Evolutionary conservation across 169 alveolate genomes (phyloP).

Genomic region (Haemoproteus tartakovskyi): DNA sequence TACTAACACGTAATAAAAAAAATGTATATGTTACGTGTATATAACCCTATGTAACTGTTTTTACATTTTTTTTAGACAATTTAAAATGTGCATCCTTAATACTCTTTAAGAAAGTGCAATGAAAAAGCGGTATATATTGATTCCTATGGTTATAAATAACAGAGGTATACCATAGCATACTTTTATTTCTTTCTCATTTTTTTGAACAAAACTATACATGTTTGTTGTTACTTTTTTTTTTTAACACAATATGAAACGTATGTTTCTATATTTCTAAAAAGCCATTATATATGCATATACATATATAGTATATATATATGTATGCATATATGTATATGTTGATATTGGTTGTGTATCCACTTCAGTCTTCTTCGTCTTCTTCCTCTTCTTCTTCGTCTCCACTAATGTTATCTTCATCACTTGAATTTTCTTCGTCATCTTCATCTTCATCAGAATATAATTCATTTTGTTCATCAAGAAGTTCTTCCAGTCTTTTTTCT

Average conservation of each 20-base stretch:
- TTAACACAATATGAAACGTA: neutral
- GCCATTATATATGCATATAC: neutral
- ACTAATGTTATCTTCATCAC: slow-evolving; percentile 79
- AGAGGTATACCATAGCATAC: too few relatives aligned
- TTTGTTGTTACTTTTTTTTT: slow-evolving; percentile 2
- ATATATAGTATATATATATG: neutral
- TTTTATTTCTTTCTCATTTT: too few relatives aligned
- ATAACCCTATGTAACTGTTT: too few relatives aligned
- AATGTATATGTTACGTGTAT: too few relatives aligned
- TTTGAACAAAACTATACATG: too few relatives aligned
- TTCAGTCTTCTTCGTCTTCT: slow-evolving; percentile 66
- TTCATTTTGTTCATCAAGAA: slow-evolving; percentile 76
- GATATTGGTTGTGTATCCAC: neutral
- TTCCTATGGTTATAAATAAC: too few relatives aligned
- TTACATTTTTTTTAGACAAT: too few relatives aligned
- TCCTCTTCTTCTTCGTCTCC: slow-evolving; percentile 83
- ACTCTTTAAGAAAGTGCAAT: too few relatives aligned
- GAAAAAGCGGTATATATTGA: too few relatives aligned
- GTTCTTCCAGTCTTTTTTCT: slow-evolving; percentile 82
- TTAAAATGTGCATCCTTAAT: too few relatives aligned
- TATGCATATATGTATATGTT: neutral
- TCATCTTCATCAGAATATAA: slow-evolving; percentile 81
- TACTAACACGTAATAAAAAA: too few relatives aligned
- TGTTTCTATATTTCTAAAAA: neutral
- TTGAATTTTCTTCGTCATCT: slow-evolving; percentile 89